These are phyloP conservation scores for Athelia sp. DNA, from an alignment of 1,284 basidiomycete genomes.

Conservation along the genomic window DNA sequence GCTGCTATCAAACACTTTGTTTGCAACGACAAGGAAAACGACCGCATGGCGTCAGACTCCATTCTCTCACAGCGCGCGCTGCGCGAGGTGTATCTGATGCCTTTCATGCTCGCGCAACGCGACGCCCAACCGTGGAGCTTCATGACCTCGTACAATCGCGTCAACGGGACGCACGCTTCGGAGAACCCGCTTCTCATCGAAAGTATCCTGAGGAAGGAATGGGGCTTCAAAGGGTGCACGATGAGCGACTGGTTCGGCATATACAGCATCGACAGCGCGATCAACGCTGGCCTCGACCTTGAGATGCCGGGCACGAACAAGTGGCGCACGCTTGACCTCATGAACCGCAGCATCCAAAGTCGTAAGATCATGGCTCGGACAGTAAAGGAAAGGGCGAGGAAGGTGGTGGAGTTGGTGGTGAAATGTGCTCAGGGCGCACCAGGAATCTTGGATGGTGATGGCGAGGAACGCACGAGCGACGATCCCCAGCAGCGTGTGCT, in stretches of 20 bases:
- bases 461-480: slow-evolving; percentile 55
- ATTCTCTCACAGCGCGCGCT: slow-evolving; percentile 64
- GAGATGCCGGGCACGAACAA: slow-evolving; percentile 76
- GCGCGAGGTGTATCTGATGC: slow-evolving; percentile 78
- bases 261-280: slow-evolving; percentile 58
- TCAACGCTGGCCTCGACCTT: slow-evolving; percentile 75
- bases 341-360: slow-evolving; percentile 57
- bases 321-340: slow-evolving; percentile 61
- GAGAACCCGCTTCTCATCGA: slow-evolving; percentile 62
- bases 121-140: slow-evolving; percentile 65
- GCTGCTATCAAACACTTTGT: slow-evolving; percentile 71
- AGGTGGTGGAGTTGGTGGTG: slow-evolving; percentile 62
- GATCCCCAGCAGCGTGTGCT: slow-evolving; percentile 54
- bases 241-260: slow-evolving; percentile 83
- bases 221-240: slow-evolving; percentile 65
- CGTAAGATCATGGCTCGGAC: slow-evolving; percentile 61
- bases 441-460: slow-evolving; percentile 60
- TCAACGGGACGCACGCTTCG: slow-evolving; percentile 67
- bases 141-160: slow-evolving; percentile 71
- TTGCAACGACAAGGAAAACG: slow-evolving; percentile 73
- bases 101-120: slow-evolving; percentile 80
- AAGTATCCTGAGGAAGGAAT: slow-evolving; percentile 70
- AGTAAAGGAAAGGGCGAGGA: slow-evolving; percentile 63
- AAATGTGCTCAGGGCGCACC: slow-evolving; percentile 57
- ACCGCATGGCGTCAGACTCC: slow-evolving; percentile 59